Conservation (phyloP, 2,329 filamentous ascomycete genomes). For the Cladosporium halotolerans region DNA sequence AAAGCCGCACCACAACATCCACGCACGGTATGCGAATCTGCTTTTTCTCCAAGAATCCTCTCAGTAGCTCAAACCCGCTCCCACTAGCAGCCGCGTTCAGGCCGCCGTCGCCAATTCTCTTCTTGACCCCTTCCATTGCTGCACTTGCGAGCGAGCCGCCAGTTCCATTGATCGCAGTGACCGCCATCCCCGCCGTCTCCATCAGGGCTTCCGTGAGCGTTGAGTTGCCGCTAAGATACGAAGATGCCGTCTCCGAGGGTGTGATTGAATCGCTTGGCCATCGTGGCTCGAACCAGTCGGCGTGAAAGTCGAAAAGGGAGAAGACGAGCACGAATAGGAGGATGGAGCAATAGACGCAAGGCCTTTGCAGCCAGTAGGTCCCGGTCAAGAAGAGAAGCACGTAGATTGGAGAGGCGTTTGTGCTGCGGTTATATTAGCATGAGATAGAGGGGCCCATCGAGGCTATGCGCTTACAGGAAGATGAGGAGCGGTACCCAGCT, state of each 20-base stretch:
- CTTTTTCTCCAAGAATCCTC: constrained; percentile 70
- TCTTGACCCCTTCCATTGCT: constrained; percentile 55
- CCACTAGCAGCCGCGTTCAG: constrained; percentile 47
- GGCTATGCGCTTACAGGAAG: constrained; percentile 41
- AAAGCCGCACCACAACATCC: constrained; percentile 64
- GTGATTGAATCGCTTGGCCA: constrained; percentile 21
- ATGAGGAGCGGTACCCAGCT: constrained; percentile 49
- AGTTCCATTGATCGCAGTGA: constrained; percentile 59
- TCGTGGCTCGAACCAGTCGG: constrained; percentile 90
- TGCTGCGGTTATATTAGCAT: constrained; percentile 27
- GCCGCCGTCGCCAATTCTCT: constrained; percentile 33
- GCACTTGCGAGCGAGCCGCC: constrained; percentile 60
- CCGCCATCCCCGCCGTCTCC: constrained; percentile 53
- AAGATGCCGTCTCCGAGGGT: constrained; percentile 32
- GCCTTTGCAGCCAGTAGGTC: constrained; percentile 92
- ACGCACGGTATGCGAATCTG: constrained; percentile 91
- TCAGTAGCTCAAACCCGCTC: constrained; percentile 77
- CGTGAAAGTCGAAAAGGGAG: constrained; percentile 88
- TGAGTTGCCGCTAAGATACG: constrained; percentile 25
- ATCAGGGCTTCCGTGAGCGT: constrained; percentile 47
- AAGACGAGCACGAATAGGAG: constrained; percentile 92
- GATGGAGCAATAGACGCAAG: constrained; percentile 95
- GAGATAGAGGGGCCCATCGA: background rate
- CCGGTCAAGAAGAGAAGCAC: constrained; percentile 60
- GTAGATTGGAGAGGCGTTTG: constrained; percentile 44